Base-by-base conservation (phyloP, 2,329 filamentous ascomycete species). In the Teratosphaeria nubilosa region DNA sequence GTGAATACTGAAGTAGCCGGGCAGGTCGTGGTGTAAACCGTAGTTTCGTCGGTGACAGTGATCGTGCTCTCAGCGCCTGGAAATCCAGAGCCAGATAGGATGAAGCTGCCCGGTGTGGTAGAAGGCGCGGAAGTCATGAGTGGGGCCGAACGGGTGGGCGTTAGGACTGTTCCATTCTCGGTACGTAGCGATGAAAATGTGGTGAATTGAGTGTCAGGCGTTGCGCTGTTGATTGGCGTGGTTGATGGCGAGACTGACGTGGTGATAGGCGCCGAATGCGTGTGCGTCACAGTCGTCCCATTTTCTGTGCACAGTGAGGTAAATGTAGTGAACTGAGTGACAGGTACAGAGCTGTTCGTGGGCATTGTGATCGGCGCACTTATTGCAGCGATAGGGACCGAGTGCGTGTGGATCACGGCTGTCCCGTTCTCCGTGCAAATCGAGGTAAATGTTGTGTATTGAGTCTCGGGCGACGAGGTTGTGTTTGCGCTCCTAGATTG, bases 1-100 rank as follows among this genome's bases (percentile, higher is more conserved):
- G 57, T 57, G 22, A 34, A 48, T 13, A 31, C 53, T n/a, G 51
- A n/a, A 6, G 45, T 56, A 30, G 48, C 59, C 3, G 59, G 57
- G 57, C 58, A 63, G 48, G 56, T 58, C 13, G 62, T 63, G 20
- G 58, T 60, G 53, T 62, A 63, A 9, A 63, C 50, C 6, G 51
- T 53, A 5, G 55, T 54, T 9, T 51, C 51, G 30, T 58, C 53
- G 45, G 59, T 61, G 53, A 61, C 59, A 9, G 51, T 56, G 10
- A 56, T 53, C 14, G 48, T 55, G 22, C 24, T 30, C 24, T n/a
- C 13, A 13, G 27, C n/a, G 51, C 31, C 34, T 51, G 27, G 32
- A n/a, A 54, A 14, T 48, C 16, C 41, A 7, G 41, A 48, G 41
- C 16, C 41, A 24, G 41, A 48, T 48, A 16, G 6, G 41, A 16